Conservation (phyloP, 768 basidiomycete genomes). For the Suillus sp. region DNA sequence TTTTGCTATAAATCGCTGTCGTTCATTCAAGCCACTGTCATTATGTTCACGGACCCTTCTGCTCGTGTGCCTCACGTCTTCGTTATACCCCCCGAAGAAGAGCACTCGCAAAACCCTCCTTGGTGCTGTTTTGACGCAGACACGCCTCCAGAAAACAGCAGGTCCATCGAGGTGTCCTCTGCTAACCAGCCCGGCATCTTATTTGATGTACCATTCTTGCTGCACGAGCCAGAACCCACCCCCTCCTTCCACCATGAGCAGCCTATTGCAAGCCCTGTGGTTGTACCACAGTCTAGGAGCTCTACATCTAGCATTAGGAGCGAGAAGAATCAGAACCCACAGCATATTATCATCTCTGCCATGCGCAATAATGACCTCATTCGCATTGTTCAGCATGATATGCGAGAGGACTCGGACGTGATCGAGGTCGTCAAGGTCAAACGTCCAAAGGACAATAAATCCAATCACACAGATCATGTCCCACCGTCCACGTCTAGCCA, state of each 20-base stretch:
- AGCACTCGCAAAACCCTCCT: slow-evolving; percentile 45
- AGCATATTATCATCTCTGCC: slow-evolving; percentile 24
- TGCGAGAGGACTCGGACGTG: slow-evolving; percentile 53
- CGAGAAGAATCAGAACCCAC: slow-evolving; percentile 35
- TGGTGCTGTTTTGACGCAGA: slow-evolving; percentile 62
- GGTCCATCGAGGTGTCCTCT: slow-evolving; percentile 16
- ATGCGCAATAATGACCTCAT: slow-evolving; percentile 21
- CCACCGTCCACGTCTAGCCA: slow-evolving; percentile 17
- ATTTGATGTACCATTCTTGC: slow-evolving; percentile 35
- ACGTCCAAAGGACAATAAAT: slow-evolving; percentile 32
- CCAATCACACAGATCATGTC: not conserved
- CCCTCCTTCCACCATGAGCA: slow-evolving; percentile 14
- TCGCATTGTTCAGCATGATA: slow-evolving; percentile 26
- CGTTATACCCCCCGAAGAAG: slow-evolving; percentile 61
- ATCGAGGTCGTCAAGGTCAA: slow-evolving; percentile 63
- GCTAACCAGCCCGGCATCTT: slow-evolving; percentile 28
- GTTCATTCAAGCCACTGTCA: slow-evolving; percentile 16
- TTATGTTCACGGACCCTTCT: slow-evolving; percentile 10
- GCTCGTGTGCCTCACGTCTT: slow-evolving; percentile 51
- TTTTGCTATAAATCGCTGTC: slow-evolving; percentile 18
- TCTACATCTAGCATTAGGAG: slow-evolving; percentile 24
- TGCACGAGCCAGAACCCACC: slow-evolving; percentile 18
- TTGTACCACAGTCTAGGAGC: slow-evolving; percentile 1
- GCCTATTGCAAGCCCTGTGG: slow-evolving; percentile 14
- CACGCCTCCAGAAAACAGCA: slow-evolving; percentile 26